A percentile compares a stretch with the other conserved stretches of the same genome.
phyloP scores from a whole-genome alignment of 2,329 filamentous ascomycete species.

The Diaporthe ampelina region DNA sequence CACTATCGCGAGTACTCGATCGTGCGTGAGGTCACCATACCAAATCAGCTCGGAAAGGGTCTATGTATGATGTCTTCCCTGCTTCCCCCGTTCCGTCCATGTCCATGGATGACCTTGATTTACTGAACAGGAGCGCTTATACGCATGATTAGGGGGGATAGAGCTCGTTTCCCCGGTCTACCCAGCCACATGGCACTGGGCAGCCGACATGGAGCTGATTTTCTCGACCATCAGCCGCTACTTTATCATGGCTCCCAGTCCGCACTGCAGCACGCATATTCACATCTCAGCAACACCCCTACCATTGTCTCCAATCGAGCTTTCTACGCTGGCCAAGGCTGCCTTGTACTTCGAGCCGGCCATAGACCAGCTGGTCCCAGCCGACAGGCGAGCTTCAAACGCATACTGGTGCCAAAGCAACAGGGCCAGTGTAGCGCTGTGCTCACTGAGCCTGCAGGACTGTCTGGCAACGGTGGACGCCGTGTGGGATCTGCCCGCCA shows the following conservation, averaged over 20 bases:
- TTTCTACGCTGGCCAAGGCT: constrained; percentile 50
- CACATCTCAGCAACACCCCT: constrained; percentile 50
- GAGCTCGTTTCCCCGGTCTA: constrained; percentile 56
- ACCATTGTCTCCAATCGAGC: constrained; percentile 45
- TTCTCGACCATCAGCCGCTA: constrained; percentile 48
- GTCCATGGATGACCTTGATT: background rate
- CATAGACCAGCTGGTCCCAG: constrained; percentile 51
- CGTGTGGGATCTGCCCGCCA: constrained; percentile 34
- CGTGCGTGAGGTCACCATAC: constrained; percentile 54
- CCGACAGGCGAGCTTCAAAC: constrained; percentile 43
- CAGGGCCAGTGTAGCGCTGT: constrained; percentile 47
- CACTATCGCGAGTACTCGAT: constrained; percentile 56
- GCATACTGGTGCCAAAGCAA: constrained; percentile 55
- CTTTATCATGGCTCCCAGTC: constrained; percentile 47
- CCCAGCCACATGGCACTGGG: constrained; percentile 47
- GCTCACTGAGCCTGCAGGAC: constrained; percentile 40
- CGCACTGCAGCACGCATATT: constrained; percentile 55
- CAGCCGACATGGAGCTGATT: constrained; percentile 49
- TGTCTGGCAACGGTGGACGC: constrained; percentile 48
- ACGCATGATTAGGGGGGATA: constrained; percentile 46
- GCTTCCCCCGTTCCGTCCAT: background rate
- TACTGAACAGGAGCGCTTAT: background rate
- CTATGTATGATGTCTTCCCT: constrained; percentile 46
- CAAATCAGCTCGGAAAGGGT: constrained; percentile 49
- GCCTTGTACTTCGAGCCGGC: constrained; percentile 53